Evolutionary conservation across 2,329 filamentous ascomycete genomes (phyloP), one percentile per base, ranked within the genome.

Genomic region (Botryotinia convoluta): DNA sequence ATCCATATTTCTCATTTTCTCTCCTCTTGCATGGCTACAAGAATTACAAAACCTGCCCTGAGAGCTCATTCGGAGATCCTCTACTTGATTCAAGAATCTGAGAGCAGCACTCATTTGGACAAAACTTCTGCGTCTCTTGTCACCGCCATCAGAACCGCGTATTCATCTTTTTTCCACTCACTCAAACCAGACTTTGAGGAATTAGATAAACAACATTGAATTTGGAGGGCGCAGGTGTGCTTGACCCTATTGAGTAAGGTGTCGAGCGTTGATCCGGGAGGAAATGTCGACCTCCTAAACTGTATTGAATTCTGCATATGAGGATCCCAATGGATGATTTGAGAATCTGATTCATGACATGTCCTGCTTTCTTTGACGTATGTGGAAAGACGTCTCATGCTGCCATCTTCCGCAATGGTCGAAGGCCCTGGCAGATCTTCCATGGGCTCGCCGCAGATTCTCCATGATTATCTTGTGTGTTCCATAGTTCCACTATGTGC

Each of bases 161-260:
- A 4, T 32, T 32, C 16, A 3, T 12, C 35, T 7, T 5, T 20
- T 14, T 57, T 29, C 16, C 18, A 48, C 20, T 9, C 7, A 32
- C 20, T 16, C 35, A 10, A 42, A 22, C 4, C 7, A 8, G 12
- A 6, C 26, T 57, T 8, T 42, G 35, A 32, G 18, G 0, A 6
- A 14, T 29, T 32, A 9, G 48, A 32, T 2, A 67, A 20, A 68
- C 20, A 22, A 1, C 22, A 54, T 14, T 16, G 16, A n/a, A 22
- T 2, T 2, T 37, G 10, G 35, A 29, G 4, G 9, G 10, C 26
- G 5, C 4, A 22, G 9, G 18, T 26, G 12, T 3, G 22, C 29
- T 22, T 22, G 3, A 5, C 0, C 0, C 5, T 14, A 1, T 20
- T 20, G 32, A 37, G 35, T 3, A 20, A 20, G 44, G 10, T 4